These are phyloP conservation scores for Chaetomium strumarium DNA, from an alignment of 2,329 filamentous ascomycete species.

Conservation along the genomic window DNA sequence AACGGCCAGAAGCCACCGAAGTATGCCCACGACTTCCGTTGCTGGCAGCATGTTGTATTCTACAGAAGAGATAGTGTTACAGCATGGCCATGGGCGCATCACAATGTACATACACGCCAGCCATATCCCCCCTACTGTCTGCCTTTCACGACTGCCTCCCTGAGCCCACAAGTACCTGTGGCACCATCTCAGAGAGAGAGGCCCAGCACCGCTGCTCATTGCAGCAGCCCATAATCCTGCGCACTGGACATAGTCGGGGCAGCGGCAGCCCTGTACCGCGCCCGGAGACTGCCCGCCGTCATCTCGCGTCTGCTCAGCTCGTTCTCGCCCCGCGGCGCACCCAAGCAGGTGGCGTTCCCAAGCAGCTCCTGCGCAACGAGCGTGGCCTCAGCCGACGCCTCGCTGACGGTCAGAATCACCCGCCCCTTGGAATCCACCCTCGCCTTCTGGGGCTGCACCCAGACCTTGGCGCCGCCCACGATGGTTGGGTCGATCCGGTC, in stretches of 20 bases:
- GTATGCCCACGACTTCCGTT: neutral
- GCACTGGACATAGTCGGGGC: conserved; percentile 12
- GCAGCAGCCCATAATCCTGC: conserved; percentile 9
- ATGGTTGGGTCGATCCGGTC: conserved; percentile 40
- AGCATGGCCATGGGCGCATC: conserved; percentile 2
- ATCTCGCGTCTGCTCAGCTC: conserved; percentile 26
- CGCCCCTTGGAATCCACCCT: conserved; percentile 46
- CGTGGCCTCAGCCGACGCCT: conserved; percentile 34
- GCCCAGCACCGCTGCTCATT: neutral
- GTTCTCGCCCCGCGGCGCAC: conserved; percentile 10
- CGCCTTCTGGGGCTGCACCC: conserved; percentile 40
- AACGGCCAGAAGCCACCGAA: neutral
- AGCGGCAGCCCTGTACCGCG: conserved; percentile 2
- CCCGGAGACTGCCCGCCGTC: neutral
- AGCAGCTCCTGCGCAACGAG: conserved; percentile 43
- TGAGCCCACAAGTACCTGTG: neutral
- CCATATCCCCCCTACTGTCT: neutral
- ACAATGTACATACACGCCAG: too few relatives aligned
- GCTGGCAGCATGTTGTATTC: neutral
- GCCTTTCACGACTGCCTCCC: neutral
- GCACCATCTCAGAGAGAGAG: too few relatives aligned
- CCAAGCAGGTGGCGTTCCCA: conserved; percentile 33
- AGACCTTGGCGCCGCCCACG: conserved; percentile 50
- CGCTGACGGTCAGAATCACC: conserved; percentile 40
- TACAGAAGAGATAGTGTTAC: conserved; percentile 14